phyloP scores from a whole-genome alignment of 2,329 filamentous ascomycete species.

The Pseudogymnoascus destructans region DNA sequence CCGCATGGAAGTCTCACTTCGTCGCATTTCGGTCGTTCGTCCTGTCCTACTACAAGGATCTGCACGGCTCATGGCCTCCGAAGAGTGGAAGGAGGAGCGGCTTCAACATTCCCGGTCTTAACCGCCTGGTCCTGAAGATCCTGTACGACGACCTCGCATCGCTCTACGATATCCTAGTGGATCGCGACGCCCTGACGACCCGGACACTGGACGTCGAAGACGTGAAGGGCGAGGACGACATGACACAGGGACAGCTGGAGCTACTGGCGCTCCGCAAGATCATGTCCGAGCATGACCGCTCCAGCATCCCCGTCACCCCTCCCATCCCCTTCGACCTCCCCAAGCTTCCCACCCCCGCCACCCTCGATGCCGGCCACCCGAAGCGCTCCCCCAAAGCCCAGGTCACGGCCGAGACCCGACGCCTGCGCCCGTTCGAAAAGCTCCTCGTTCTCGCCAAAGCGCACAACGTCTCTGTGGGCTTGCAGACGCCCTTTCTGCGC shows the following conservation, averaged over 20 bases:
- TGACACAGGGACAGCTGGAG: conserved; percentile 42
- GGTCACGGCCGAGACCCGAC: conserved; percentile 54
- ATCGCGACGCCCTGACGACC: conserved; percentile 65
- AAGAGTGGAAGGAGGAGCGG: conserved; percentile 90
- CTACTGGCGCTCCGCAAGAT: conserved; percentile 63
- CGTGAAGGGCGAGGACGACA: conserved; percentile 34
- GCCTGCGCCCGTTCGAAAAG: conserved; percentile 67
- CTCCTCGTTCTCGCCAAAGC: conserved; percentile 64
- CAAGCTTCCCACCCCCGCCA: conserved; percentile 55
- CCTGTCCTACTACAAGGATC: conserved; percentile 50
- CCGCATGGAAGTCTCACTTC: conserved; percentile 68
- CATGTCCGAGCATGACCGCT: conserved; percentile 78
- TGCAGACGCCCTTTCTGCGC: conserved; percentile 48
- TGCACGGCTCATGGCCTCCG: conserved; percentile 72
- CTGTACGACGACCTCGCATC: conserved; percentile 77
- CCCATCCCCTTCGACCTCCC: conserved; percentile 86
- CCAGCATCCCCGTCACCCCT: conserved; percentile 76
- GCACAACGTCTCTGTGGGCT: conserved; percentile 52
- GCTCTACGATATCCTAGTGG: conserved; percentile 79
- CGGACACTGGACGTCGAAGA: conserved; percentile 51
- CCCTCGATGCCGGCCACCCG: conserved; percentile 50
- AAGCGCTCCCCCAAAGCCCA: conserved; percentile 61
- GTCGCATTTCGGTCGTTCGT: conserved; percentile 52
- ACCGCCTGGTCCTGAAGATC: conserved; percentile 66
- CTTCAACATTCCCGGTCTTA: conserved; percentile 74